phyloP scores from a whole-genome alignment of 2,329 filamentous ascomycete genomes.

The Dactylellina parvicollis region DNA sequence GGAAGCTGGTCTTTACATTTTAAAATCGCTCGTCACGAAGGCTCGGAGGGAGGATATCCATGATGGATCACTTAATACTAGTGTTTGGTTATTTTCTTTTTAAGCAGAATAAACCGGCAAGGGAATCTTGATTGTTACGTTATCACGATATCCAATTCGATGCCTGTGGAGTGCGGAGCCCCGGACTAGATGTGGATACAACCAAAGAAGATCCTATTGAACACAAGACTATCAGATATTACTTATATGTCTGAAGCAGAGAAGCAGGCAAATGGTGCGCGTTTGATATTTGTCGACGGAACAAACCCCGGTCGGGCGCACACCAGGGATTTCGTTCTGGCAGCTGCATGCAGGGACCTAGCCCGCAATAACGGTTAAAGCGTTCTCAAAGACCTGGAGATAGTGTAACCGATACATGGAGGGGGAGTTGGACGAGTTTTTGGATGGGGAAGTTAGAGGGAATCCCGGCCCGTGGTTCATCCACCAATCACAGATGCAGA shows the following conservation, averaged over 20 bases:
- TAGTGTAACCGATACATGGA: conserved; percentile 40
- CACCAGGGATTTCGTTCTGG: conserved; percentile 17
- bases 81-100: neutral
- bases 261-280: neutral
- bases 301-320: conserved; percentile 26
- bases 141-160: neutral
- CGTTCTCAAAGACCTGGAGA: conserved; percentile 30
- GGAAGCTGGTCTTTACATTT: neutral
- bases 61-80: neutral
- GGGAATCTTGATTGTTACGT: too few species aligned
- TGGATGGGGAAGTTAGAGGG: conserved; percentile 30
- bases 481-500: conserved; percentile 45
- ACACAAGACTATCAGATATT: conserved; percentile 39
- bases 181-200: conserved; percentile 42
- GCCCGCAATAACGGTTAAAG: conserved; percentile 53
- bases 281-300: conserved; percentile 42
- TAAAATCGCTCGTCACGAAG: conserved; percentile 20
- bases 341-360: conserved; percentile 52
- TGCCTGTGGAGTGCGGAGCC: conserved; percentile 37
- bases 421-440: conserved; percentile 8
- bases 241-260: neutral
- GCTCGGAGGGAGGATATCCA: conserved; percentile 22
- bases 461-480: conserved; percentile 53
- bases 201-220: conserved; percentile 20
- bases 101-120: neutral